phyloP scores from a whole-genome alignment of 331 rosid species.

The Erythrophleum ivorense region DNA sequence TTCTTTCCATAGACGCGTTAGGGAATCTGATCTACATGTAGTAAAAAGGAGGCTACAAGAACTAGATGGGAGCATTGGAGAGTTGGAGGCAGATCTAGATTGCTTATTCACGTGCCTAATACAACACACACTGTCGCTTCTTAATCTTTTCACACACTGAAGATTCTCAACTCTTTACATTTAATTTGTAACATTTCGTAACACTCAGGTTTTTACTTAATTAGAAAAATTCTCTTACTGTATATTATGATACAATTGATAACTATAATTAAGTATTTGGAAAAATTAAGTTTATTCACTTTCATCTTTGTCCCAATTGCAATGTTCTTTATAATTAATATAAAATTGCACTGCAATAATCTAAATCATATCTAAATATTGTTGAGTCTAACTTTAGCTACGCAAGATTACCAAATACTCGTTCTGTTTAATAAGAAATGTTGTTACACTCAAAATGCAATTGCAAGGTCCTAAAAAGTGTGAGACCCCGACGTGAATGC shows the following conservation, averaged over 20 bases:
- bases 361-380: no score
- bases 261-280: no score
- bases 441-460: no score
- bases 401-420: no score
- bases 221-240: neutral
- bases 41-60: slow-evolving; percentile 41
- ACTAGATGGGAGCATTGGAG: slow-evolving; percentile 39
- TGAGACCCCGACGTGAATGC: no score
- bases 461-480: no score
- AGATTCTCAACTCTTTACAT: neutral
- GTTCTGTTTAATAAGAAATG: no score
- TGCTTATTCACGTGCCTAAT: slow-evolving; percentile 50
- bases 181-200: neutral
- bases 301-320: no score
- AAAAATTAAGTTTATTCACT: no score
- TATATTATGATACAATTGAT: neutral
- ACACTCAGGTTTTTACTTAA: neutral
- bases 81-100: slow-evolving; percentile 46
- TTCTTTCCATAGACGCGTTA: slow-evolving; percentile 33
- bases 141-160: slow-evolving; percentile 49
- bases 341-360: no score
- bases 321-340: no score
- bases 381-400: no score
- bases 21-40: slow-evolving; percentile 40
- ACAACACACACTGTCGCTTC: slow-evolving; percentile 56